A percentile compares a stretch with the other conserved stretches of the same genome.
These are phyloP conservation scores for Cyclotella distinguenda DNA, from an alignment of 108 stramenopile genomes.

Conservation along the genomic window DNA sequence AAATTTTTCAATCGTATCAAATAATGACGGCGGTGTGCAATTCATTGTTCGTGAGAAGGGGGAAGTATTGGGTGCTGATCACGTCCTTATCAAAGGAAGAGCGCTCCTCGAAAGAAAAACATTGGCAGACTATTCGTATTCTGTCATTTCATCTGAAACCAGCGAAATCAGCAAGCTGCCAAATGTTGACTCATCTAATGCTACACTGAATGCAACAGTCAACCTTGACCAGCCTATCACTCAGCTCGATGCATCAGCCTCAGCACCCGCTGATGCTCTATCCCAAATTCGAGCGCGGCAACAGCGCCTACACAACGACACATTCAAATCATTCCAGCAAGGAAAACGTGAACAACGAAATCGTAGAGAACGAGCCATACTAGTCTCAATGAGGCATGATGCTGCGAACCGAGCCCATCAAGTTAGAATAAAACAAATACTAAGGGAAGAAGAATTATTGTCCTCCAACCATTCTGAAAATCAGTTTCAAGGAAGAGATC, in stretches of 20 bases:
- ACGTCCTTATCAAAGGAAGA: no score
- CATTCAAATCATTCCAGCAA: conserved; percentile 4
- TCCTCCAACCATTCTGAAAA: neutral
- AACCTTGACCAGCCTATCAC: neutral
- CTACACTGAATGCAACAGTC: neutral
- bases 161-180: no score
- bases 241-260: no score
- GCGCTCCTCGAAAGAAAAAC: no score
- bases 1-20: neutral
- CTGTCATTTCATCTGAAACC: no score
- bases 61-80: neutral
- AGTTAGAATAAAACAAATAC: conserved; percentile 5
- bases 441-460: conserved; percentile 13
- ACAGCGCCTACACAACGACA: conserved; percentile 13
- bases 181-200: no score
- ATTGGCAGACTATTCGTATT: no score
- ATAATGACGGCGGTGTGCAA: neutral
- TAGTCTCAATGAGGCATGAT: conserved; percentile 17
- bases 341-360: conserved; percentile 10
- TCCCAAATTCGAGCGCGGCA: conserved; percentile 22
- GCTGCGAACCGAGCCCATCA: conserved; percentile 27
- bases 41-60: neutral
- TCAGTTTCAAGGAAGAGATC: neutral
- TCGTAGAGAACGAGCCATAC: neutral
- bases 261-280: neutral